Conservation (phyloP, 108 stramenopile species). For the Cylindrotheca fusiformis region DNA sequence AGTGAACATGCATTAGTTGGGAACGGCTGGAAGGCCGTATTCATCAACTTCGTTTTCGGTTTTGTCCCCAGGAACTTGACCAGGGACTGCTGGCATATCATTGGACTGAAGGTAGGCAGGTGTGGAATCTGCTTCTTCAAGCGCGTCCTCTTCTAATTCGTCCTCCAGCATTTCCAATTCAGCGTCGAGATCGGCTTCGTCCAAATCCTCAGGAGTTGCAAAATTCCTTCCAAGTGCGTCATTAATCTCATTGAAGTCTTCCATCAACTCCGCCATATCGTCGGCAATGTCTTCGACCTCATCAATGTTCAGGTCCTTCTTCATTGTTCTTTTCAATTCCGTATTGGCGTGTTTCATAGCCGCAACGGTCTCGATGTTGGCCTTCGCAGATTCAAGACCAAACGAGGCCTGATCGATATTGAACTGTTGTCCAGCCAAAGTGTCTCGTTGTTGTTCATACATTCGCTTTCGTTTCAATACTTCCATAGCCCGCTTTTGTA, state of each 20-base stretch:
- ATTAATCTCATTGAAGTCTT: constrained; percentile 90
- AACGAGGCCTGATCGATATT: constrained; percentile 97
- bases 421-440: constrained; percentile 91
- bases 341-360: constrained; percentile 95
- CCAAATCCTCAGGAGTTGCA: constrained; percentile 91
- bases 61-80: constrained; percentile 29
- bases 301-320: constrained; percentile 91
- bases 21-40: constrained; percentile 57
- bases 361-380: constrained; percentile 86
- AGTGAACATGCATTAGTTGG: constrained; percentile 15
- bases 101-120: constrained; percentile 70
- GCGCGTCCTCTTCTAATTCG: constrained; percentile 85
- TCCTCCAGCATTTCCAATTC: constrained; percentile 95
- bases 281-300: constrained; percentile 94
- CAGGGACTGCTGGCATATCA: constrained; percentile 29
- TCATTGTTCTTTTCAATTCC: constrained; percentile 80
- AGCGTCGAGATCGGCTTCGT: constrained; percentile 96
- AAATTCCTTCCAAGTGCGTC: constrained; percentile 93
- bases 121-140: constrained; percentile 32
- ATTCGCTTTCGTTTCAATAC: constrained; percentile 94
- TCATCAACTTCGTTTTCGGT: constrained; percentile 22
- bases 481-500: constrained; percentile 91
- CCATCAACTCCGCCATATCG: constrained; percentile 54
- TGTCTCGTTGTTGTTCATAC: constrained; percentile 97
- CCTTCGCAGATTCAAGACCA: constrained; percentile 94